Percentiles rank a stretch among this genome's conserved stretches.
phyloP scores from a whole-genome alignment of 2,329 filamentous ascomycete species.

The Falciphora oryzae region DNA sequence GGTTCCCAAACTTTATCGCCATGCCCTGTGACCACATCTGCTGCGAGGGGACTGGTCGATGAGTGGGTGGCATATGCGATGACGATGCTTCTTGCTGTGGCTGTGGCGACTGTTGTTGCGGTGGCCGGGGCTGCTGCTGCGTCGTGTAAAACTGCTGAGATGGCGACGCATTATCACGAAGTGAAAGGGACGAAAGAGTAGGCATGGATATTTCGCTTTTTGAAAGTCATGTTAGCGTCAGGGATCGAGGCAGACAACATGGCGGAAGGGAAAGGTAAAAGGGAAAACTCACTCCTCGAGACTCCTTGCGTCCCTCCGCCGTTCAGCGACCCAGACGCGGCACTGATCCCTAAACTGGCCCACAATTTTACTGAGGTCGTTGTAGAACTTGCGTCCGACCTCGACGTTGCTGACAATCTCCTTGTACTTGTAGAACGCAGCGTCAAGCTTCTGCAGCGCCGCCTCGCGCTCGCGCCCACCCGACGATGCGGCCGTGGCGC shows the following conservation, averaged over 20 bases:
- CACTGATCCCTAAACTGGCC: constrained; percentile 72
- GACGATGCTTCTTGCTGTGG: not conserved
- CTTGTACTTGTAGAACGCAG: constrained; percentile 92
- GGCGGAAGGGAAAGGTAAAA: not conserved
- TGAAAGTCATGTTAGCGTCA: constrained; percentile 12
- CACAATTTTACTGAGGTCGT: constrained; percentile 85
- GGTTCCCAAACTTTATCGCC: constrained; percentile 68
- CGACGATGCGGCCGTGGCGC: constrained; percentile 51
- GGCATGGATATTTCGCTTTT: constrained; percentile 47
- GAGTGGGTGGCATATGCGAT: constrained; percentile 20
- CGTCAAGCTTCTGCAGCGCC: constrained; percentile 81
- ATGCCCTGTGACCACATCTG: constrained; percentile 74
- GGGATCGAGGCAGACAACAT: not conserved
- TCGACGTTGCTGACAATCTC: constrained; percentile 91
- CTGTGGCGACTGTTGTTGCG: constrained; percentile 37
- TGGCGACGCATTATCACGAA: constrained; percentile 26
- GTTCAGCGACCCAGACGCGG: constrained; percentile 71
- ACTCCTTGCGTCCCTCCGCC: constrained; percentile 72
- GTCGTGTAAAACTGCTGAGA: constrained; percentile 9
- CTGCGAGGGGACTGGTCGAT: constrained; percentile 34
- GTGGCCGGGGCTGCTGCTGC: constrained; percentile 22
- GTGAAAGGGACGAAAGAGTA: constrained; percentile 37
- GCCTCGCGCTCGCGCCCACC: constrained; percentile 71
- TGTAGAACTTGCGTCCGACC: constrained; percentile 92
- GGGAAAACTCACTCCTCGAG: constrained; percentile 60